Evolutionary conservation across 805 yeast species (phyloP).

Genomic region (Candida suzukii): DNA sequence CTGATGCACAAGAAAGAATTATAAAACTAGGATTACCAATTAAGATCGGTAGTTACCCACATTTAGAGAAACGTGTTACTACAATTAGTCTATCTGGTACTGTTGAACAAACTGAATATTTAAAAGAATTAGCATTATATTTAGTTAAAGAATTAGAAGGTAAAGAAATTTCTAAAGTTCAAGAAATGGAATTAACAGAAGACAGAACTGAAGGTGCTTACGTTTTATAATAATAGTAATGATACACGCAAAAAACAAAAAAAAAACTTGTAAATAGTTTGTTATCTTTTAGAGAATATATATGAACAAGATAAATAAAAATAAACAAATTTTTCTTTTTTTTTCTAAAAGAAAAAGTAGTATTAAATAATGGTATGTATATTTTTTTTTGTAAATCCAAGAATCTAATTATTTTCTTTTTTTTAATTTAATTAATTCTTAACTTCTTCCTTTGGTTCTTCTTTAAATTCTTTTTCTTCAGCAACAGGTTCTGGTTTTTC

Average conservation of each 20-base stretch:
- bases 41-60: constrained; percentile 85
- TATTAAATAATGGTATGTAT: not conserved
- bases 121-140: constrained; percentile 27
- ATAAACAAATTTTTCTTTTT: no score
- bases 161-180: constrained; percentile 44
- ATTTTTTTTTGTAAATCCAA: not conserved
- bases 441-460: constrained; percentile 2
- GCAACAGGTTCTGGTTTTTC: constrained; percentile 3
- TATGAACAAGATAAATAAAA: no score
- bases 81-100: constrained; percentile 74
- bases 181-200: constrained; percentile 35
- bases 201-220: constrained; percentile 1
- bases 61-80: constrained; percentile 51
- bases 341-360: no score
- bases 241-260: no score
- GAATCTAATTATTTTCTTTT: no score
- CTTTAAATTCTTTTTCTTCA: constrained; percentile 5
- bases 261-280: no score
- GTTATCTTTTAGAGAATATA: not conserved
- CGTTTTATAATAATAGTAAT: not conserved
- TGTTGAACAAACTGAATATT: constrained; percentile 23
- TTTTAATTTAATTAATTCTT: no score
- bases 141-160: constrained; percentile 43
- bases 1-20: constrained; percentile 40
- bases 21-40: constrained; percentile 27